These are phyloP conservation scores for Cephaloascus fragrans DNA, from an alignment of 805 yeast genomes.

Conservation along the genomic window DNA sequence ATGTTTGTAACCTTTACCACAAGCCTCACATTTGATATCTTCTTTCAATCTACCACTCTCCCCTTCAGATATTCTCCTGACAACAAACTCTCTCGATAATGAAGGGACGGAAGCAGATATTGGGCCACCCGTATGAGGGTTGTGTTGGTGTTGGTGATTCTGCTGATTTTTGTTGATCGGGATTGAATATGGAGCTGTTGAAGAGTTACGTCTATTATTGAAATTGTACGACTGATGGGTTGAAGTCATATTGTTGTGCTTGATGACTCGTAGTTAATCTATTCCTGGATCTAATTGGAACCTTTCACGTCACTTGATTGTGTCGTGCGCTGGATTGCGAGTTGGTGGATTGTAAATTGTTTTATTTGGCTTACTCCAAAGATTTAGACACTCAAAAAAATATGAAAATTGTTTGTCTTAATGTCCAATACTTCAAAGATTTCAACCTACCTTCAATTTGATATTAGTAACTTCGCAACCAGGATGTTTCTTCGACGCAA, in stretches of 20 bases:
- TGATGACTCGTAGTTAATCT: background rate
- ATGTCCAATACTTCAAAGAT: no score
- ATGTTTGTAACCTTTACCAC: constrained; percentile 88
- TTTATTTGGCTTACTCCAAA: no score
- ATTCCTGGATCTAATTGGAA: background rate
- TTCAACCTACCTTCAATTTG: no score
- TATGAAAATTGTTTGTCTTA: background rate
- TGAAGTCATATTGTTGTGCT: constrained; percentile 1
- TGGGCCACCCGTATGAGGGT: constrained; percentile 1
- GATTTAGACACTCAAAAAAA: background rate
- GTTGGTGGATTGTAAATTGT: no score
- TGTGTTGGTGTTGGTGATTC: constrained; percentile 3
- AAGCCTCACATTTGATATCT: constrained; percentile 79
- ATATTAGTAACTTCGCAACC: no score
- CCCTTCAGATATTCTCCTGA: constrained; percentile 76
- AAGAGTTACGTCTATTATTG: constrained; percentile 18
- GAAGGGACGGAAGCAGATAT: constrained; percentile 28
- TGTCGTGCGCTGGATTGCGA: background rate
- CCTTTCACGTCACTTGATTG: background rate
- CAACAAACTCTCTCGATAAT: constrained; percentile 61
- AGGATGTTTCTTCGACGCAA: no score
- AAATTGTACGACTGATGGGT: constrained; percentile 12
- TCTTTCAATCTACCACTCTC: constrained; percentile 80
- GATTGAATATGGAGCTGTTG: constrained; percentile 18
- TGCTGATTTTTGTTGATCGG: constrained; percentile 15